Evolutionary conservation across 176 grass and related monocot species (phyloP), one percentile per base, ranked within the genome.

Genomic region (Avena eriantha): DNA sequence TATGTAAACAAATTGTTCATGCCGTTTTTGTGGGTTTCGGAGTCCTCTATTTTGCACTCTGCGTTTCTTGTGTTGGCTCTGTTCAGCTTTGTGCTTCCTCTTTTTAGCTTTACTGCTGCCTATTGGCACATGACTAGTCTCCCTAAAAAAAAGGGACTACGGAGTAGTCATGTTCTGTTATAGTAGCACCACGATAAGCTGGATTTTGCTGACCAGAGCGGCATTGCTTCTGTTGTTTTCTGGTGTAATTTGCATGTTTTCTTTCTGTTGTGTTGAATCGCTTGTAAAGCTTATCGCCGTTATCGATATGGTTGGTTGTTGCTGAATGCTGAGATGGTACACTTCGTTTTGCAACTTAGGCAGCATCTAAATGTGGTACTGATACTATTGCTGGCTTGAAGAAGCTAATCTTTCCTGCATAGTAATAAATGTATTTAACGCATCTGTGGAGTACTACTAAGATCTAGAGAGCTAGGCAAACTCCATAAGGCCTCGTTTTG

Each of bases 41-140:
- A 35, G 4, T 35, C 34, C 34, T 35, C 34, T 35, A 2, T 35
- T 35, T 35, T 35, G 4, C 4, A 4, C 34, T 35, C 3, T 57
- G 2, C 2, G 0, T 35, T 35, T 35, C 34, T 35, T 35, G 34
- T 35, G 34, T 35, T 35, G 3, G 34, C 34, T 35, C 34, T 35
- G 3, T 35, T 35, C 34, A 35, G 34, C 34, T 45, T 18, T 78
- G 7, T 63, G 21, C 33, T 60, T 33, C 77, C 34, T 34, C 6
- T 9, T 47, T 84, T 73, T 84, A 76, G 68, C 68, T 80, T 80
- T 50, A 69, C 47, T 73, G 43, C 14, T 47, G 43, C 2, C n/a
- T 81, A 64, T 36, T 58, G 21, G 23, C 69, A 85, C 4, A 46
- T 12, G 39, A 56, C 45, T 10, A n/a, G 4, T 35, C 29, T 29